Conservation (phyloP, 139 green algal genomes). For the Tetradesmus obliquus region DNA sequence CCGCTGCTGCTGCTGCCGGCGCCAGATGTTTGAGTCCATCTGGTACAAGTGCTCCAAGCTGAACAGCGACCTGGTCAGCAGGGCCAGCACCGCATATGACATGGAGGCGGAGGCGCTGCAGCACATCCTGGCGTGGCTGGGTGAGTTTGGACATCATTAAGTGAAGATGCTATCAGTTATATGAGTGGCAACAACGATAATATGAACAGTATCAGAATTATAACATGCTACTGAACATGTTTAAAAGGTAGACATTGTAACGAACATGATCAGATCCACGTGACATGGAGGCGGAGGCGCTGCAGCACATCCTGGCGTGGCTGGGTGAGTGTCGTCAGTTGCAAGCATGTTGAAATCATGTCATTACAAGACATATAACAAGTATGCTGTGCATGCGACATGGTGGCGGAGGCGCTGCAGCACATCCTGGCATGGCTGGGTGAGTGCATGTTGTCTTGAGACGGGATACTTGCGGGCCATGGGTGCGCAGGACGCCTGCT, state of each 20-base stretch:
- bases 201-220: no score
- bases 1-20: neutral
- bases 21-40: slow-evolving; percentile 48
- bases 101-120: slow-evolving; percentile 28
- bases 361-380: no score
- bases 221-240: no score
- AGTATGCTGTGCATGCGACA: neutral
- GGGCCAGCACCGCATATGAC: neutral
- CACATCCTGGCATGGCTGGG: slow-evolving; percentile 40
- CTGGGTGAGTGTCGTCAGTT: no score
- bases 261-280: neutral
- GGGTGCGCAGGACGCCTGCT: no score
- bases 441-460: neutral
- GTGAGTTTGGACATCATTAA: neutral
- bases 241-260: no score
- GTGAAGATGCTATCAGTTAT: neutral
- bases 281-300: neutral
- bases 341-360: no score
- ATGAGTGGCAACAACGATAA: neutral
- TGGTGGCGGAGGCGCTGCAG: slow-evolving; percentile 19
- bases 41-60: slow-evolving; percentile 53
- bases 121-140: slow-evolving; percentile 38
- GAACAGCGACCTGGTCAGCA: neutral
- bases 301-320: no score
- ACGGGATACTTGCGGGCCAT: no score